Evolutionary conservation across 2,329 filamentous ascomycete species (phyloP).

Genomic region (Fonsecaea monophora): DNA sequence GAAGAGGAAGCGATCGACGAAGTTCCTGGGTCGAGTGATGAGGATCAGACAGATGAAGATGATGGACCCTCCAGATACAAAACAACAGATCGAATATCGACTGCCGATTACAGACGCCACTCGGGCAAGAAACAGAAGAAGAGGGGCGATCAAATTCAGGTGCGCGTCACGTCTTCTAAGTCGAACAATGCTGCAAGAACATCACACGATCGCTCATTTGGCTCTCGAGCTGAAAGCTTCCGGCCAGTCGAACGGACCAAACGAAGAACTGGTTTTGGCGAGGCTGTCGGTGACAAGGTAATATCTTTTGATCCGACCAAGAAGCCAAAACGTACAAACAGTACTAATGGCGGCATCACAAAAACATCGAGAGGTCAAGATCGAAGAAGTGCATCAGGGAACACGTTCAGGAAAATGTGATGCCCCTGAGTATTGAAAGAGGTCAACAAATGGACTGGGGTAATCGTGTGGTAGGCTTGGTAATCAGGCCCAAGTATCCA

Average conservation of each 20-base stretch:
- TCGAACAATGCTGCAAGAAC: slow-evolving; percentile 45
- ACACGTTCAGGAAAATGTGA: slow-evolving; percentile 56
- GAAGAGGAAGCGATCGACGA: slow-evolving; percentile 67
- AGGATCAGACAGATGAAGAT: slow-evolving; percentile 47
- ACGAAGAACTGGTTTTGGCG: slow-evolving; percentile 39
- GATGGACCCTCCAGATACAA: slow-evolving; percentile 43
- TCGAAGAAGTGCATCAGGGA: slow-evolving; percentile 57
- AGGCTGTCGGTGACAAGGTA: slow-evolving; percentile 59
- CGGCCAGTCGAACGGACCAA: slow-evolving; percentile 46
- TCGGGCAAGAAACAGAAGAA: slow-evolving; percentile 54
- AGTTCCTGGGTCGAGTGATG: slow-evolving; percentile 51
- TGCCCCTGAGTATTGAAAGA: background rate
- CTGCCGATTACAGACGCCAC: slow-evolving; percentile 59
- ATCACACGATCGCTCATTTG: slow-evolving; percentile 63
- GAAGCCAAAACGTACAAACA: slow-evolving; percentile 45
- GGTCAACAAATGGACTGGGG: background rate
- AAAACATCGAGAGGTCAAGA: slow-evolving; percentile 46
- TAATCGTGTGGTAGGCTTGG: background rate
- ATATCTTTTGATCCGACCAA: slow-evolving; percentile 65
- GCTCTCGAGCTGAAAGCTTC: slow-evolving; percentile 59
- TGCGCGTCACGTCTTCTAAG: slow-evolving; percentile 63
- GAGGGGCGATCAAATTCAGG: slow-evolving; percentile 53
- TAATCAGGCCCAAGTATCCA: background rate
- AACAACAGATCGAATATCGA: slow-evolving; percentile 57
- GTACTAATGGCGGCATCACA: slow-evolving; percentile 33